Evolutionary conservation across 176 grass and related monocot species (phyloP), one percentile per base, ranked within the genome.

Genomic region (Aechmea fasciata): DNA sequence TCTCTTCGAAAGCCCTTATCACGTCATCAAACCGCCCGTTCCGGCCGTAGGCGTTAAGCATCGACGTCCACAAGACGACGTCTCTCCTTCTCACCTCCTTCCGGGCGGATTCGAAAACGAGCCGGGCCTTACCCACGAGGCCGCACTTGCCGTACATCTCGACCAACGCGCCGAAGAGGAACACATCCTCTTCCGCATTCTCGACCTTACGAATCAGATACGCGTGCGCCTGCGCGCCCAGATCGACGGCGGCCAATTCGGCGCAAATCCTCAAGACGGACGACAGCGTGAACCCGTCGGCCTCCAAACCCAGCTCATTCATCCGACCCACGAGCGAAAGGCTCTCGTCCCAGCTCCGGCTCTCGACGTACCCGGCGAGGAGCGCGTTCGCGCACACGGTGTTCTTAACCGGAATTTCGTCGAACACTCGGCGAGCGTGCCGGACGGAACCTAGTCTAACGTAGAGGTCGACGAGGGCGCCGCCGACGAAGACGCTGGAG

Each of bases 111-210:
- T 52, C 7, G 4, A 90, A 90, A 73, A 86, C 73, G 41, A 22
- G 66, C 28, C 82, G 52, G 2, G 83, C 73, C 2, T 68, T 71
- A 10, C 70, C 51, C 13, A 85, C 70, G 50, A 83, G 80, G 33
- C 87, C 80, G 0, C 87, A 83, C 71, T 86, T 83, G 67, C 80
- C 87, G 10, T 86, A 90, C 87, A 90, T 90, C 49, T 90, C 87
- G 70, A 90, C 49, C 28, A 90, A 51, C 1, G 67, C 74, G 0
- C 77, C 65, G 29, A 29, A 17, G 61, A 86, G 49, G 73, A 90
- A 83, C 64, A 63, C 71, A 13, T 90, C 77, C 11, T 28, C 59
- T 9, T 73, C 79, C 33, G 68, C 23, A 26, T 22, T 48, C 26
- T 17, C 48, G 11, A 73, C 33, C 70, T 33, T 80, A 67, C 83